phyloP scores from a whole-genome alignment of 306 rosid genomes.

The Dryas drummondii region DNA sequence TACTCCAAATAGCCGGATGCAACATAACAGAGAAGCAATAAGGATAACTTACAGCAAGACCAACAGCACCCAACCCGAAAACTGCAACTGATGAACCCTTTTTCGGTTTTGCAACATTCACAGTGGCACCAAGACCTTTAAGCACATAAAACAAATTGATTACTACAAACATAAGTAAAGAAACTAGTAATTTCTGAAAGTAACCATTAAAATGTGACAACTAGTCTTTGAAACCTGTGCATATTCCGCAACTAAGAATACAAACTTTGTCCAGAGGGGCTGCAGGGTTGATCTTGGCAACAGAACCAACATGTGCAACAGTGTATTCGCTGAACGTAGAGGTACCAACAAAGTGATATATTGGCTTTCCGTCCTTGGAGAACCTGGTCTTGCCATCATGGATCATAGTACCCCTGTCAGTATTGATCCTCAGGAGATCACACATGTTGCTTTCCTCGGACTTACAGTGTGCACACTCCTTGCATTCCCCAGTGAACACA shows the following conservation, averaged over 20 bases:
- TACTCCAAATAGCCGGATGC: background rate
- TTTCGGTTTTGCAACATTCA: constrained; percentile 86
- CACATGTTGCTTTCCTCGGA: constrained; percentile 97
- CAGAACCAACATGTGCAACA: constrained; percentile 69
- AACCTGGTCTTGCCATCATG: constrained; percentile 61
- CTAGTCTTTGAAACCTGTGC: constrained; percentile 58
- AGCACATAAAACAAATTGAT: constrained; percentile 9
- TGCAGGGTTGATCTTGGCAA: constrained; percentile 77
- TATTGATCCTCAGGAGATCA: constrained; percentile 80
- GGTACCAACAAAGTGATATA: constrained; percentile 81
- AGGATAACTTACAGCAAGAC: constrained; percentile 70
- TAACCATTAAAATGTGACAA: background rate
- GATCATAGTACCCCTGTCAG: constrained; percentile 80
- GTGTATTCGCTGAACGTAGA: constrained; percentile 92
- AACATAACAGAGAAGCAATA: background rate
- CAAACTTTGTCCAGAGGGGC: constrained; percentile 96
- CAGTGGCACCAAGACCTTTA: constrained; percentile 80
- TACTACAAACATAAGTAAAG: background rate
- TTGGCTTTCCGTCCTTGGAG: constrained; percentile 68
- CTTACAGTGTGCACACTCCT: constrained; percentile 76
- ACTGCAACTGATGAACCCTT: constrained; percentile 79
- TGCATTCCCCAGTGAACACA: constrained; percentile 88
- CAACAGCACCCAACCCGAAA: constrained; percentile 92
- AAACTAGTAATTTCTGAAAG: background rate
- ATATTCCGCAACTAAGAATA: constrained; percentile 82